Percentiles rank a stretch among this genome's conserved stretches.
These are phyloP conservation scores for Tripterygium wilfordii DNA, from an alignment of 177 flowering plant species.

Conservation along the genomic window DNA sequence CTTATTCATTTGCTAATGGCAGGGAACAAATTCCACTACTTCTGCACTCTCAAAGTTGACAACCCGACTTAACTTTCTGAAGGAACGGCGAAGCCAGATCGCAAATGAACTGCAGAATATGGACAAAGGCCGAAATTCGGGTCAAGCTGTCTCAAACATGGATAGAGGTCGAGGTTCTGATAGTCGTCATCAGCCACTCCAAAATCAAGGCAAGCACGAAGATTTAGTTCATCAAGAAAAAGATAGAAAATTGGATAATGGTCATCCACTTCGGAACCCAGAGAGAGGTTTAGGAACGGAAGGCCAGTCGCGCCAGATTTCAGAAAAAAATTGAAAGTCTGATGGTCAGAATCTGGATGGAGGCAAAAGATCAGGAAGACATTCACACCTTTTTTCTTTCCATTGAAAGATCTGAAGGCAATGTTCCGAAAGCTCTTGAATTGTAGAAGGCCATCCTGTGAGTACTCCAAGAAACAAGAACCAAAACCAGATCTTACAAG, in stretches of 20 bases:
- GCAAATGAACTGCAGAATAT: slow-evolving; percentile 53
- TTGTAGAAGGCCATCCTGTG: no score
- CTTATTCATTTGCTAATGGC: slow-evolving; percentile 15
- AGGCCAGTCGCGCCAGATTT: slow-evolving; percentile 5
- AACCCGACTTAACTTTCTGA: slow-evolving; percentile 66
- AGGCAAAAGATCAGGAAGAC: slow-evolving; percentile 12
- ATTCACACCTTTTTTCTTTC: no score
- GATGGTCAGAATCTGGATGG: slow-evolving; percentile 17
- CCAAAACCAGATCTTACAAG: no score
- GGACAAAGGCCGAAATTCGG: slow-evolving; percentile 33
- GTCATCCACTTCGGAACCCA: slow-evolving; percentile 9
- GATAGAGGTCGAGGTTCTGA: slow-evolving; percentile 23
- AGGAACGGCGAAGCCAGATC: slow-evolving; percentile 64
- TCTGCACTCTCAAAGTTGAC: slow-evolving; percentile 70
- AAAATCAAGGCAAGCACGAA: slow-evolving; percentile 13
- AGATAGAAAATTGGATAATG: slow-evolving; percentile 11
- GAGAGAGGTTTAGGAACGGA: slow-evolving; percentile 9
- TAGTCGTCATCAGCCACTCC: slow-evolving; percentile 2
- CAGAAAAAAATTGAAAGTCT: slow-evolving; percentile 5
- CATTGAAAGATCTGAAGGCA: no score
- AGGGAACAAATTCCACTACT: slow-evolving; percentile 49
- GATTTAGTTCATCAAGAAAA: slow-evolving; percentile 18
- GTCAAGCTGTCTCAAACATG: slow-evolving; percentile 16
- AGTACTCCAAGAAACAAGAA: no score
- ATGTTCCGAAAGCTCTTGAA: no score